phyloP scores from a whole-genome alignment of 202 grass and related monocot species.

The Dendrocalamus latiflorus region DNA sequence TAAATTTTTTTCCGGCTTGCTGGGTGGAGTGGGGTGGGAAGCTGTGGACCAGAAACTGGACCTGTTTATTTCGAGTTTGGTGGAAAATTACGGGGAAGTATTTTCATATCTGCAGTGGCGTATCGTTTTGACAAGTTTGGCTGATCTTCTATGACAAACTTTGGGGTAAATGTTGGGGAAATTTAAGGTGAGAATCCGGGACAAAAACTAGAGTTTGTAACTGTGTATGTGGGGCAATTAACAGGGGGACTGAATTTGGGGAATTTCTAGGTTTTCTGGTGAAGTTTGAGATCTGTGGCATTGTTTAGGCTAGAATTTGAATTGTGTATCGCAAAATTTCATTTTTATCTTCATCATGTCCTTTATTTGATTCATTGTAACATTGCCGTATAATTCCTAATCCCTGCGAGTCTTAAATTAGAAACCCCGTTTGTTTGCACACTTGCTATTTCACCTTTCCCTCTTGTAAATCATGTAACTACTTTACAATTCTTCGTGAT shows the following conservation, averaged over 20 bases:
- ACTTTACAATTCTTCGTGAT: background rate
- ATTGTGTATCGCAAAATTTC: too few relatives aligned
- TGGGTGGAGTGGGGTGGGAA: background rate
- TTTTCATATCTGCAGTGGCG: background rate
- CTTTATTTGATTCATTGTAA: too few relatives aligned
- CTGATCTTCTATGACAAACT: too few relatives aligned
- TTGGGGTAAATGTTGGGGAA: background rate
- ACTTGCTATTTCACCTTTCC: background rate
- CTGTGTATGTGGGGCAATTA: background rate
- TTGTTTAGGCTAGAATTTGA: too few relatives aligned
- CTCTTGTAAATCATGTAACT: background rate
- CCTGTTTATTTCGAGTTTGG: background rate
- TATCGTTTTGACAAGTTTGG: background rate
- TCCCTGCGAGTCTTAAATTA: background rate
- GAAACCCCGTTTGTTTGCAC: background rate
- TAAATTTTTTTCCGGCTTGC: background rate
- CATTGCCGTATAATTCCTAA: background rate
- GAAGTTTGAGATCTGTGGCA: background rate
- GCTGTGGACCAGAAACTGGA: background rate
- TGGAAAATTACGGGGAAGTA: background rate
- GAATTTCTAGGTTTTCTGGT: background rate
- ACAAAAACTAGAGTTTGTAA: background rate
- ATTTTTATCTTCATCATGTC: too few relatives aligned
- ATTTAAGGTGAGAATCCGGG: background rate
- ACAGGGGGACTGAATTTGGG: too few relatives aligned